Conservation (phyloP, 306 rosid genomes). For the Abrus precatorius region DNA sequence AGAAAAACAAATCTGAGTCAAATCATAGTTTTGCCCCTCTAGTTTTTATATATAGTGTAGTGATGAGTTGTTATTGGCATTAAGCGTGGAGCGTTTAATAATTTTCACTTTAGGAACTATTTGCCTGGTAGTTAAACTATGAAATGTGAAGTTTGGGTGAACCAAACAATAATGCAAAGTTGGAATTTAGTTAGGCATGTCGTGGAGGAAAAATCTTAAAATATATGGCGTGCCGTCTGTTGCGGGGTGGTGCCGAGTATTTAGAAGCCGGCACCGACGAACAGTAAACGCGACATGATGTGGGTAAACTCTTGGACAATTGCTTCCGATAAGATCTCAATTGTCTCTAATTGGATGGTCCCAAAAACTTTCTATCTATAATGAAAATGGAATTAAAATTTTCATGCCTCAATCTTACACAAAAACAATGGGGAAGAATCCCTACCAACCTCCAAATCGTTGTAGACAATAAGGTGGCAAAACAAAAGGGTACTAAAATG, state of each 20-base stretch:
- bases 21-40: background rate
- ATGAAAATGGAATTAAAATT: slow-evolving; percentile 23
- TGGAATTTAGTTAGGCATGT: slow-evolving; percentile 20
- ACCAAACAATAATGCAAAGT: slow-evolving; percentile 12
- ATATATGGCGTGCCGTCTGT: slow-evolving; percentile 40
- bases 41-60: background rate
- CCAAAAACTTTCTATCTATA: slow-evolving; percentile 17
- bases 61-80: no score
- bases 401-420: slow-evolving; percentile 31
- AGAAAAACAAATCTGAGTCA: background rate
- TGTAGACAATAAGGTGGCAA: background rate
- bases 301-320: slow-evolving; percentile 52
- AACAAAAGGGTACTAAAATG: background rate
- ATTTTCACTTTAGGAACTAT: background rate
- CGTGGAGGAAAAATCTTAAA: slow-evolving; percentile 15
- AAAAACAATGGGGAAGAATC: slow-evolving; percentile 27
- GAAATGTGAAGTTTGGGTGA: background rate
- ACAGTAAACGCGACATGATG: slow-evolving; percentile 48
- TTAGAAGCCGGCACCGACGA: slow-evolving; percentile 74
- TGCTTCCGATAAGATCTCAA: slow-evolving; percentile 38
- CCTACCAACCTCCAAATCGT: slow-evolving; percentile 52
- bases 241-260: slow-evolving; percentile 42
- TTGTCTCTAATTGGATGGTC: slow-evolving; percentile 43
- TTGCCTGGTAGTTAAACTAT: no score
- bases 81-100: background rate